A percentile compares a stretch with the other conserved stretches of the same genome.
These are phyloP conservation scores for Moelleriella libera DNA, from an alignment of 2,329 filamentous ascomycete species.

Conservation along the genomic window DNA sequence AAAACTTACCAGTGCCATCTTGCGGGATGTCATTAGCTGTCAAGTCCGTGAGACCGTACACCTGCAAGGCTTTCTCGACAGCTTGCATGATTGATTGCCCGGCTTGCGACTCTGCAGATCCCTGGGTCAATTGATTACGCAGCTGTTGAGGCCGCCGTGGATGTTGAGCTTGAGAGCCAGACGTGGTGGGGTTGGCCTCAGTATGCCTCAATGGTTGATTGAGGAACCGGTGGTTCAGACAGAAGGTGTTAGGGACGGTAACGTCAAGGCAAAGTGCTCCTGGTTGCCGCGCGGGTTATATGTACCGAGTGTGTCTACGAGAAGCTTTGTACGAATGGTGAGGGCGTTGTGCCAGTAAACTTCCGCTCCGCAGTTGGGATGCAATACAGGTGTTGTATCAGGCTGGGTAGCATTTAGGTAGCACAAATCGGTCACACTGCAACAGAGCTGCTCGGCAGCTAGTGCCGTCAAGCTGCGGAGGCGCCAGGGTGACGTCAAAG, in stretches of 20 bases:
- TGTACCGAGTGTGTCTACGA: background rate
- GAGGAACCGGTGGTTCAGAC: too few species aligned
- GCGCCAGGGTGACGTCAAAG: conserved; percentile 3
- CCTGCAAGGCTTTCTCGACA: conserved; percentile 2
- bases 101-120: background rate
- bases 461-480: background rate
- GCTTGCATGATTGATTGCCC: conserved; percentile 1
- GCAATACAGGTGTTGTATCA: background rate
- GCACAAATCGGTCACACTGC: background rate
- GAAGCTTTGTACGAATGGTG: background rate
- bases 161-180: background rate
- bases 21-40: conserved; percentile 39
- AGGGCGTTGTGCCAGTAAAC: background rate
- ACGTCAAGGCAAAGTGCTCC: background rate
- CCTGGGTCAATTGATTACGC: background rate
- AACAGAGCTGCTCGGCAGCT: background rate
- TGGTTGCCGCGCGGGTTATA: background rate
- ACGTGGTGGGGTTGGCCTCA: too few species aligned
- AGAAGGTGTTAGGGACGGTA: too few species aligned
- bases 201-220: too few species aligned
- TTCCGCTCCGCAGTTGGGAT: background rate
- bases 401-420: background rate
- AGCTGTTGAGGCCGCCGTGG: background rate
- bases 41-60: conserved; percentile 12
- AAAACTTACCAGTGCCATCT: conserved; percentile 55